phyloP scores from a whole-genome alignment of 2,329 filamentous ascomycete species.

The Dactylellina drechsleri region DNA sequence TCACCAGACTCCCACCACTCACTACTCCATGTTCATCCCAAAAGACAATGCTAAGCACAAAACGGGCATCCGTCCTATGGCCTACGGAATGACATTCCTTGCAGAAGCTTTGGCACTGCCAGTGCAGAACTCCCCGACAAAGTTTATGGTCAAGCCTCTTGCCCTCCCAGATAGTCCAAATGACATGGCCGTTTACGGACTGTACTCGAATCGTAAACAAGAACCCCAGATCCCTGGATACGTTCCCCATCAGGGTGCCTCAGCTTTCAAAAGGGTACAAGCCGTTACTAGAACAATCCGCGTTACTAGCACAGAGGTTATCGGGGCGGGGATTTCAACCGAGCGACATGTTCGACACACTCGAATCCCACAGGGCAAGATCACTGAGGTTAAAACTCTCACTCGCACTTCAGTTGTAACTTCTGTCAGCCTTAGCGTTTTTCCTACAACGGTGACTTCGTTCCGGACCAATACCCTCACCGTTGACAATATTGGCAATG shows the following conservation, averaged over 20 bases:
- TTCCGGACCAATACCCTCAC: conserved; percentile 3
- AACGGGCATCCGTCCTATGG: conserved; percentile 31
- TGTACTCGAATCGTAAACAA: conserved; percentile 42
- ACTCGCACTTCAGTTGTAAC: conserved; percentile 9
- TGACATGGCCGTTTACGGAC: conserved; percentile 39
- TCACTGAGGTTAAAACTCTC: not conserved
- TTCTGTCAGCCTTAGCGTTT: not conserved
- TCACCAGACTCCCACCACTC: conserved; percentile 56
- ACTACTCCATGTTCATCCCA: conserved; percentile 43
- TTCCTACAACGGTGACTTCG: conserved; percentile 12
- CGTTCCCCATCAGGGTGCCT: not conserved
- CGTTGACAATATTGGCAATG: not conserved
- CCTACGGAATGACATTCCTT: conserved; percentile 41
- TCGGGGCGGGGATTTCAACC: not conserved
- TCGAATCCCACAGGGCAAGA: conserved; percentile 3
- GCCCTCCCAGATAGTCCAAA: conserved; percentile 1
- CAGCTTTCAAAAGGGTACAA: not conserved
- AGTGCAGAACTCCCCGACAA: conserved; percentile 24
- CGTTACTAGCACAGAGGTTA: conserved; percentile 9
- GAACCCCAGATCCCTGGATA: not conserved
- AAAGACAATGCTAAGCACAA: not conserved
- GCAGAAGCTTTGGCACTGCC: conserved; percentile 42
- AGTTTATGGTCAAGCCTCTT: conserved; percentile 34
- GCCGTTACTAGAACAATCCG: conserved; percentile 3
- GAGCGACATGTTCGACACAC: not conserved